Evolutionary conservation across 2,329 filamentous ascomycete genomes (phyloP).

Genomic region (Xylaria sp.): DNA sequence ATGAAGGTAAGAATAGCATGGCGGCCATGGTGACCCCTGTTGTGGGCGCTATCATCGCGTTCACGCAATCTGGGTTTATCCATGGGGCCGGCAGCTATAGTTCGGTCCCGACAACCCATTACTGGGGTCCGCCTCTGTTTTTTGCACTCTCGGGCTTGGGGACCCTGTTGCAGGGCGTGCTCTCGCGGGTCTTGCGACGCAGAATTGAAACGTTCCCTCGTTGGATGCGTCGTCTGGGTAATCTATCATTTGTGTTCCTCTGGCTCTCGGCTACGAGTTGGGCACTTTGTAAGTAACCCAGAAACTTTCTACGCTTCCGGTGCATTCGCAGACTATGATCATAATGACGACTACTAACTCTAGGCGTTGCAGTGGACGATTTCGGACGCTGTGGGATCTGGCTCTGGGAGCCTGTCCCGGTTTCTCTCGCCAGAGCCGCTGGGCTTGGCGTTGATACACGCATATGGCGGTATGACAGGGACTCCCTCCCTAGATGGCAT

Average conservation of each 20-base stretch:
- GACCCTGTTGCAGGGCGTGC: constrained; percentile 66
- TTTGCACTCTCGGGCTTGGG: constrained; percentile 78
- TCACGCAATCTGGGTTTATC: constrained; percentile 73
- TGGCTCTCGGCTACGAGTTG: constrained; percentile 77
- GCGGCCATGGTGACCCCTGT: constrained; percentile 50
- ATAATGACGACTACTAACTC: background rate
- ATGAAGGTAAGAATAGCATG: constrained; percentile 56
- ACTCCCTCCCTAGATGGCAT: constrained; percentile 66
- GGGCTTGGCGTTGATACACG: constrained; percentile 35
- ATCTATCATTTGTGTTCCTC: constrained; percentile 68
- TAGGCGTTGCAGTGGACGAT: constrained; percentile 67
- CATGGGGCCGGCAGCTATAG: constrained; percentile 78
- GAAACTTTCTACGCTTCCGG: background rate
- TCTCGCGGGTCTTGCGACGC: constrained; percentile 33
- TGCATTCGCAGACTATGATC: background rate
- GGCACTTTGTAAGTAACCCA: constrained; percentile 58
- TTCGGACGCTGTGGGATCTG: constrained; percentile 79
- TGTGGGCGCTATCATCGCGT: constrained; percentile 62
- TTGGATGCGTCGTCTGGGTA: constrained; percentile 62
- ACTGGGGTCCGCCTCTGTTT: constrained; percentile 71
- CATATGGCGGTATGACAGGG: constrained; percentile 70
- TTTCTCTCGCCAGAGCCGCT: constrained; percentile 73
- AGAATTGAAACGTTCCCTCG: constrained; percentile 53
- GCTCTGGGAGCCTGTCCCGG: constrained; percentile 83
- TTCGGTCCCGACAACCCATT: constrained; percentile 63